These are phyloP conservation scores for Brassica hybrid DNA, from an alignment of 441 rosid species.

Conservation along the genomic window DNA sequence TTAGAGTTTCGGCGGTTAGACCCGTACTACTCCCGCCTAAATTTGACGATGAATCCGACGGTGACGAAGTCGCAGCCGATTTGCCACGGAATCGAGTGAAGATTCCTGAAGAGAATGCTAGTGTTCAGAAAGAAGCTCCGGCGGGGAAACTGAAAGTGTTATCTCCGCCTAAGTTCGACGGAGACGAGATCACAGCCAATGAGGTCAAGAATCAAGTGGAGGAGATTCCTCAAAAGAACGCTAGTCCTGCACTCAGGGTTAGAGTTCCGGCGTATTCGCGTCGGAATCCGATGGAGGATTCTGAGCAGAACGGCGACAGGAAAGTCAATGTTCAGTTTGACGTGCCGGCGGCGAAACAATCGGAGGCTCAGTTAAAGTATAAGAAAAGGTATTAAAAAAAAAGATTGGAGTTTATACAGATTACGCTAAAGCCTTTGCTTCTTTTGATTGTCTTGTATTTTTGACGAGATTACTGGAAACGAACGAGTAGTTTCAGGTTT, in stretches of 20 bases:
- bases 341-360: slow-evolving; percentile 26
- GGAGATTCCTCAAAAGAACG: slow-evolving; percentile 15
- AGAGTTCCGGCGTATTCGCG: slow-evolving; percentile 36
- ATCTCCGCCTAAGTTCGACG: slow-evolving; percentile 31
- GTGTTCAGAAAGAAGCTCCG: slow-evolving; percentile 29
- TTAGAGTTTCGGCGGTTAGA: slow-evolving; percentile 44
- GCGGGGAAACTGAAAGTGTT: slow-evolving; percentile 58
- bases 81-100: neutral
- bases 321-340: slow-evolving; percentile 26
- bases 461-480: slow-evolving; percentile 29
- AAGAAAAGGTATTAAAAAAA: slow-evolving; percentile 35
- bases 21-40: slow-evolving; percentile 67
- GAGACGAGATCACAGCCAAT: too few relatives aligned
- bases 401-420: neutral
- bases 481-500: slow-evolving; percentile 39
- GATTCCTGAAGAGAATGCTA: neutral
- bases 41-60: slow-evolving; percentile 67
- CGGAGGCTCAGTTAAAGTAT: slow-evolving; percentile 39
- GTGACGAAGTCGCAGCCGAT: neutral
- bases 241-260: slow-evolving; percentile 30
- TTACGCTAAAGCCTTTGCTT: slow-evolving; percentile 13
- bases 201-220: neutral
- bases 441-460: slow-evolving; percentile 4
- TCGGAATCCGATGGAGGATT: slow-evolving; percentile 25
- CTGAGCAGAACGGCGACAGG: neutral